These are phyloP conservation scores for Albatrellus sp. DNA, from an alignment of 1,284 basidiomycete genomes.

Conservation along the genomic window DNA sequence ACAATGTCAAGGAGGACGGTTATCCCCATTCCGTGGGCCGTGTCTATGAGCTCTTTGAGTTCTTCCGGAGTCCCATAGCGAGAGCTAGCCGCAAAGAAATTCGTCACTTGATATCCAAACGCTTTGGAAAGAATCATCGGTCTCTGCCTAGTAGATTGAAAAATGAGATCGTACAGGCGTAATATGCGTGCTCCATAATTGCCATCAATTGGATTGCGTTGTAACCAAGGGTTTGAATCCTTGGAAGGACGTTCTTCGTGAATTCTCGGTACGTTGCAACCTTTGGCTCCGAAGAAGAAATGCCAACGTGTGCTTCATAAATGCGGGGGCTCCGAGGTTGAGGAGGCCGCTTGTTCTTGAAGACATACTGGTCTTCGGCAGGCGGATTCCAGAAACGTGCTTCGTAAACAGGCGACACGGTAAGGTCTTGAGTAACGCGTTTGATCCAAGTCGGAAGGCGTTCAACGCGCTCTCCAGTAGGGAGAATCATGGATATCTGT, in stretches of 20 bases:
- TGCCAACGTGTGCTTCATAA: conserved; percentile 97
- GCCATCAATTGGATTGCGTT: conserved; percentile 98
- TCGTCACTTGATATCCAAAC: conserved; percentile 97
- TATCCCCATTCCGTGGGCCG: conserved; percentile 86
- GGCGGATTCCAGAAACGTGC: conserved; percentile 98
- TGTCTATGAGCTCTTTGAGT: conserved; percentile 90
- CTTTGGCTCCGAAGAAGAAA: conserved; percentile 78
- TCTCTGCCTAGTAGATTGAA: not conserved
- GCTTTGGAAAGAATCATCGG: conserved; percentile 30
- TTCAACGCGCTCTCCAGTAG: conserved; percentile 74
- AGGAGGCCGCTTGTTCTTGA: conserved; percentile 70
- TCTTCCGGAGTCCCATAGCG: conserved; percentile 93
- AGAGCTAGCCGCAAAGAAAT: conserved; percentile 95
- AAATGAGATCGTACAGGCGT: conserved; percentile 61
- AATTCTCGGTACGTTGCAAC: conserved; percentile 97
- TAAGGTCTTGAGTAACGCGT: conserved; percentile 90
- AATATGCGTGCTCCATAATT: conserved; percentile 97
- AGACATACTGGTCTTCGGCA: conserved; percentile 54
- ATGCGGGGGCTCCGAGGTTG: conserved; percentile 70
- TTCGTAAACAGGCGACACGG: conserved; percentile 87
- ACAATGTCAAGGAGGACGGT: conserved; percentile 94
- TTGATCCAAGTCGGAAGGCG: conserved; percentile 89
- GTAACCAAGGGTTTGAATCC: conserved; percentile 88
- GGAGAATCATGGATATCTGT: conserved; percentile 81
- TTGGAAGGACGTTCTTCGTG: conserved; percentile 70